These are phyloP conservation scores for Allomyces arbusculus DNA, from an alignment of 192 early-diverging fungal genomes.

Conservation along the genomic window DNA sequence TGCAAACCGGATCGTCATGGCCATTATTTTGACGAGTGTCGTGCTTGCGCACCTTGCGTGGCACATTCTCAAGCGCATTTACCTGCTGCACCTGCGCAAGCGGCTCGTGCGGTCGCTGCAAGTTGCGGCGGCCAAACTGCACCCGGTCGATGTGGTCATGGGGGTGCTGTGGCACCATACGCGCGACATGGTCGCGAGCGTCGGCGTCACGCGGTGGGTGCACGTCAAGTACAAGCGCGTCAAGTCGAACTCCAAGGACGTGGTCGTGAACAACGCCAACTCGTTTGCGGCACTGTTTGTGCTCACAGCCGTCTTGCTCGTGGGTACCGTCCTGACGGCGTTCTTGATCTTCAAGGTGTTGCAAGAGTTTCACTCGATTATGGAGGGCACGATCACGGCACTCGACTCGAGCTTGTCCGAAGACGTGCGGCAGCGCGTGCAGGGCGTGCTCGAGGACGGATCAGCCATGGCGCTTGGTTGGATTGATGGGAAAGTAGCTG, in stretches of 20 bases:
- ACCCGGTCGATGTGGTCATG: background rate
- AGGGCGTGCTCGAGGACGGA: background rate
- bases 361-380: background rate
- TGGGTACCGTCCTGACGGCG: background rate
- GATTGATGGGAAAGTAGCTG: background rate
- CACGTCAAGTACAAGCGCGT: background rate
- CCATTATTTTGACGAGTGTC: background rate
- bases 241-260: background rate
- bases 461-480: background rate
- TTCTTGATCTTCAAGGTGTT: background rate
- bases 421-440: background rate
- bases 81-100: background rate
- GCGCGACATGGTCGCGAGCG: too few relatives aligned
- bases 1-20: background rate
- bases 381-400: background rate
- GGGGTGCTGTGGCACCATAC: too few relatives aligned
- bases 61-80: background rate
- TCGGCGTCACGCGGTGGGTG: background rate
- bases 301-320: background rate
- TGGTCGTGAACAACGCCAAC: background rate
- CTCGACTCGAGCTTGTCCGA: background rate
- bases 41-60: background rate
- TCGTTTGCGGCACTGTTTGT: background rate
- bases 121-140: background rate
- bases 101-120: too few relatives aligned